These are phyloP conservation scores for Sclerotinia minor DNA, from an alignment of 2,329 filamentous ascomycete genomes.

Conservation along the genomic window DNA sequence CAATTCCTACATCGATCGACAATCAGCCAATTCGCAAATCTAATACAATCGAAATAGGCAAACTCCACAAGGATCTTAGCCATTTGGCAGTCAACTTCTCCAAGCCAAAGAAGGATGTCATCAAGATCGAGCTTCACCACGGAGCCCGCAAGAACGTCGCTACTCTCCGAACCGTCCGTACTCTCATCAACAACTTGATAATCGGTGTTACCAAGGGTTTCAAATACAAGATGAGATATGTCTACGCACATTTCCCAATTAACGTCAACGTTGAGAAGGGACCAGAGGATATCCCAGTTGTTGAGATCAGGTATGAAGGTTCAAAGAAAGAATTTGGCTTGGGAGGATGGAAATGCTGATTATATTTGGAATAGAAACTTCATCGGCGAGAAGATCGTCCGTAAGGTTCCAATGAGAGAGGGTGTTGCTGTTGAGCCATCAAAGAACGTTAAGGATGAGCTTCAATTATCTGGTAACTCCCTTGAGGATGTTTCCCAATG, in stretches of 20 bases:
- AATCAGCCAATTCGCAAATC: conserved; percentile 33
- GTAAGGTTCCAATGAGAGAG: conserved; percentile 81
- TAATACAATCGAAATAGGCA: conserved; percentile 59
- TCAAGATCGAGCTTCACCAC: conserved; percentile 99
- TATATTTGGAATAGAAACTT: conserved; percentile 68
- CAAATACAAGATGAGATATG: conserved; percentile 99
- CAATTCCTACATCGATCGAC: conserved; percentile 26
- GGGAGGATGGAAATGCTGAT: conserved; percentile 41
- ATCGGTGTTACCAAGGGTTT: conserved; percentile 97
- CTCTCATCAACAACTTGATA: conserved; percentile 98
- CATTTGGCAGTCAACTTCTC: conserved; percentile 97
- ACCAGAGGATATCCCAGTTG: conserved; percentile 80
- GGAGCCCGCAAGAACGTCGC: conserved; percentile 97
- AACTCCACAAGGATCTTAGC: conserved; percentile 94
- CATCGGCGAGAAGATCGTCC: conserved; percentile 99
- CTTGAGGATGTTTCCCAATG: conserved; percentile 97
- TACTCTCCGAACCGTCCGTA: conserved; percentile 95
- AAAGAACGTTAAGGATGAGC: conserved; percentile 95
- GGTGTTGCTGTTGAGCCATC: conserved; percentile 91
- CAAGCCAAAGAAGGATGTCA: conserved; percentile 77
- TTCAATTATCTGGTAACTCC: conserved; percentile 88
- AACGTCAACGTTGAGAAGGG: conserved; percentile 99
- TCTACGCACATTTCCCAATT: conserved; percentile 99
- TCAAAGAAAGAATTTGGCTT: conserved; percentile 17
- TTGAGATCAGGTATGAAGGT: conserved; percentile 87